Conservation (phyloP, 192 early-diverging fungal species). For the Rhizophagus clarus region DNA sequence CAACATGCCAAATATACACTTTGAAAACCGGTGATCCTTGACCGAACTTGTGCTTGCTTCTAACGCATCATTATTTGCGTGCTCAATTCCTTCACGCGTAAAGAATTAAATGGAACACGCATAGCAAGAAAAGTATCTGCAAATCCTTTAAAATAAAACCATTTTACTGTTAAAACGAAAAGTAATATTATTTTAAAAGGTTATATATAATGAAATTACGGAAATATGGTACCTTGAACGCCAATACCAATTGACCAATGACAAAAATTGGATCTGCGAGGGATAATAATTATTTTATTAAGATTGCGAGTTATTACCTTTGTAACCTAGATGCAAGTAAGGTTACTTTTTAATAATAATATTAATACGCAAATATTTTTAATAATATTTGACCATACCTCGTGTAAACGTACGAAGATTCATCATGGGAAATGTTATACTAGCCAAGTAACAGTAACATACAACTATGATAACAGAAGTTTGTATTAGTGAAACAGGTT, state of each 20-base stretch:
- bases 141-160: conserved; percentile 41
- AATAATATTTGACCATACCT: conserved; percentile 36
- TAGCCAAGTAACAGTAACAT: conserved; percentile 98
- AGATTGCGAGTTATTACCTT: conserved; percentile 91
- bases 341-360: neutral
- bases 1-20: no score
- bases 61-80: conserved; percentile 81
- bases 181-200: neutral
- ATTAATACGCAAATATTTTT: conserved; percentile 17
- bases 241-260: conserved; percentile 98
- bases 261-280: conserved; percentile 81
- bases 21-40: conserved; percentile 84
- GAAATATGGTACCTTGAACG: conserved; percentile 75
- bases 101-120: conserved; percentile 92
- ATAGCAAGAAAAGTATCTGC: conserved; percentile 96
- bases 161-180: neutral
- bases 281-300: conserved; percentile 99
- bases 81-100: conserved; percentile 81
- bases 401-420: conserved; percentile 72
- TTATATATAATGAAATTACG: neutral
- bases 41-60: conserved; percentile 82
- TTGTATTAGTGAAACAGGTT: no score
- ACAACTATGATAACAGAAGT: no score
- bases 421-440: conserved; percentile 82
- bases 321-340: conserved; percentile 53